Percentiles rank a stretch among this genome's conserved stretches.
phyloP scores from a whole-genome alignment of 2,329 filamentous ascomycete genomes.

The Colletotrichum eremochloae region DNA sequence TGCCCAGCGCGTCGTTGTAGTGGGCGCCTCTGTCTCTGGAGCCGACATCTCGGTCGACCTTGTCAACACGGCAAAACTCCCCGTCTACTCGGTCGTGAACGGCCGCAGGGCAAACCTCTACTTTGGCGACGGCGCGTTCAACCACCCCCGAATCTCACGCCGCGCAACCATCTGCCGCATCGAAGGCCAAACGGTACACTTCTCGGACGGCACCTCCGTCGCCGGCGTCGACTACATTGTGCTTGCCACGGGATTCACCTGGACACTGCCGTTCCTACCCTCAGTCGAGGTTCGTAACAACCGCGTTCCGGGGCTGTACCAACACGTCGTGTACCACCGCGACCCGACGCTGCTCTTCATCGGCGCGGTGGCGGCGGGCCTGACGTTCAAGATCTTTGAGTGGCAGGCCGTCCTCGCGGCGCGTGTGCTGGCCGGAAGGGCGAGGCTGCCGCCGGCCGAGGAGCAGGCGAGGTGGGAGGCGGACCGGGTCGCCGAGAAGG shows the following conservation, averaged over 20 bases:
- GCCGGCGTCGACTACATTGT: conserved; percentile 71
- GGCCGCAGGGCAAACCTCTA: conserved; percentile 64
- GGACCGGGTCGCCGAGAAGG: conserved; percentile 64
- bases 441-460: conserved; percentile 60
- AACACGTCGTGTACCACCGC: conserved; percentile 67
- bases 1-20: conserved; percentile 67
- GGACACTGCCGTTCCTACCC: conserved; percentile 73
- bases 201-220: conserved; percentile 67
- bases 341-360: conserved; percentile 71
- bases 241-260: conserved; percentile 76
- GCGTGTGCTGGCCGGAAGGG: conserved; percentile 68
- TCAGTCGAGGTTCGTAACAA: conserved; percentile 66
- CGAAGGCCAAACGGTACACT: conserved; percentile 63
- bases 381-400: conserved; percentile 78
- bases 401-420: conserved; percentile 76
- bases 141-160: conserved; percentile 65
- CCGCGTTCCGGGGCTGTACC: conserved; percentile 67
- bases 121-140: conserved; percentile 71
- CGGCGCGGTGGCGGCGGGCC: conserved; percentile 67
- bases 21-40: conserved; percentile 75
- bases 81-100: conserved; percentile 65
- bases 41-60: conserved; percentile 72
- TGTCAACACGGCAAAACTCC: conserved; percentile 57
- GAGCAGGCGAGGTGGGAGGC: conserved; percentile 70
- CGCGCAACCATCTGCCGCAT: conserved; percentile 63